Evolutionary conservation across 2,329 filamentous ascomycete genomes (phyloP), one percentile per base, ranked within the genome.

Genomic region (Fusarium citri): DNA sequence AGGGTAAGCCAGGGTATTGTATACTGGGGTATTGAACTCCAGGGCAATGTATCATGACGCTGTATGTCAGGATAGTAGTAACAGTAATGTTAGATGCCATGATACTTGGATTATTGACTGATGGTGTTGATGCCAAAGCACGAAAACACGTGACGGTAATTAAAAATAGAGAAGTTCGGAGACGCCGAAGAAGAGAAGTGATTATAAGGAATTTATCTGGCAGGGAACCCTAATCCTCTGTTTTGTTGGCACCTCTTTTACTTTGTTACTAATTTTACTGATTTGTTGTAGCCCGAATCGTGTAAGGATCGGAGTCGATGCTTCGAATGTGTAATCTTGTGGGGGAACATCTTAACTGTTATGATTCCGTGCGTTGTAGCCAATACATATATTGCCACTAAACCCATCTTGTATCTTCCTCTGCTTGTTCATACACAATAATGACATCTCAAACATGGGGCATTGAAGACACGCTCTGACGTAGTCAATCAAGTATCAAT

Each of bases 211-310:
- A n/a, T 12, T 37, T n/a, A 18, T 2, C 6, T 3, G 34, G 34
- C 6, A 37, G 10, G 18, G 0, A 37, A 6, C 34, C 34, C 34
- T 37, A 37, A n/a, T 37, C 10, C 5, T 37, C 34, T n/a, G 8
- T 9, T 34, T 34, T n/a, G 3, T 37, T 37, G 10, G 12, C 2
- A 37, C 34, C 34, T 7, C 34, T n/a, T 37, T 37, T 37, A 37
- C 10, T 37, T 37, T n/a, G 0, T 37, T 37, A 2, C n/a, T 4
- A 12, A 12, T 4, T 37, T 4, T 37, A 3, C 10, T n/a, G 2
- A 37, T 37, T n/a, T 11, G 1, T 4, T 11, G 6, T 2, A 37
- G 9, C 10, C 34, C 34, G n/a, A n/a, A 11, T 37, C 9, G 18
- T 37, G 18, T 18, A 11, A 5, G 10, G 11, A n/a, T 37, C 18